Evolutionary conservation across 2,329 filamentous ascomycete species (phyloP).

Genomic region (Fusarium longipes): DNA sequence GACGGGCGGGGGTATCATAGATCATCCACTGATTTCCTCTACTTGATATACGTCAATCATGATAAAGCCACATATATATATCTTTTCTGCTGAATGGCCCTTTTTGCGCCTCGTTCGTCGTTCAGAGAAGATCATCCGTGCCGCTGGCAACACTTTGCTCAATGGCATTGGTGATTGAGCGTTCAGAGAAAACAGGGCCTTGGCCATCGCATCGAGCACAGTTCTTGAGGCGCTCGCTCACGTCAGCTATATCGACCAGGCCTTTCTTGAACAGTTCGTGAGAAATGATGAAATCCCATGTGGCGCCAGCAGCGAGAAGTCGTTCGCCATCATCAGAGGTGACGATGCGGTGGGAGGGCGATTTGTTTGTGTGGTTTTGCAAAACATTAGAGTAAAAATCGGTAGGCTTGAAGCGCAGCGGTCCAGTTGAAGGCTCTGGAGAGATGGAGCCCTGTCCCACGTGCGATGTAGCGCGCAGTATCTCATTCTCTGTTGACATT

Average conservation of each 20-base stretch:
- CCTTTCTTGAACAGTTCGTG: conserved; percentile 82
- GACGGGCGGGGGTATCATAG: conserved; percentile 44
- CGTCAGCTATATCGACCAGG: conserved; percentile 81
- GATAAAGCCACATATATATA: conserved; percentile 27
- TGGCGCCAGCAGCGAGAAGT: conserved; percentile 78
- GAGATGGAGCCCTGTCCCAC: conserved; percentile 55
- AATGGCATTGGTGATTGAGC: conserved; percentile 78
- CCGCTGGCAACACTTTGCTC: conserved; percentile 80
- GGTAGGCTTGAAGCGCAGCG: conserved; percentile 76
- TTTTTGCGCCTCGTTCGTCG: conserved; percentile 7
- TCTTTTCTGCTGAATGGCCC: conserved; percentile 7
- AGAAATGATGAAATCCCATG: conserved; percentile 89
- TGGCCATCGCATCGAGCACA: conserved; percentile 85
- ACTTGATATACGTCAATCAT: conserved; percentile 45
- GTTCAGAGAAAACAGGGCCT: conserved; percentile 87
- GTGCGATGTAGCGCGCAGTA: conserved; percentile 81
- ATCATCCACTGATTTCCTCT: conserved; percentile 33
- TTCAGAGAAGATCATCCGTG: conserved; percentile 76
- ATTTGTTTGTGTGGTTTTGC: conserved; percentile 70
- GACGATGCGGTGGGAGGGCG: conserved; percentile 75
- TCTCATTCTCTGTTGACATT: conserved; percentile 90
- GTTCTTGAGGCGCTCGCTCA: conserved; percentile 81
- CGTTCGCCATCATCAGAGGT: conserved; percentile 73
- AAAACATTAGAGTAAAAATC: conserved; percentile 76
- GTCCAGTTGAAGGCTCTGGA: conserved; percentile 69